Evolutionary conservation across 768 basidiomycete species (phyloP).

Genomic region (Boletus vermiculosoides): DNA sequence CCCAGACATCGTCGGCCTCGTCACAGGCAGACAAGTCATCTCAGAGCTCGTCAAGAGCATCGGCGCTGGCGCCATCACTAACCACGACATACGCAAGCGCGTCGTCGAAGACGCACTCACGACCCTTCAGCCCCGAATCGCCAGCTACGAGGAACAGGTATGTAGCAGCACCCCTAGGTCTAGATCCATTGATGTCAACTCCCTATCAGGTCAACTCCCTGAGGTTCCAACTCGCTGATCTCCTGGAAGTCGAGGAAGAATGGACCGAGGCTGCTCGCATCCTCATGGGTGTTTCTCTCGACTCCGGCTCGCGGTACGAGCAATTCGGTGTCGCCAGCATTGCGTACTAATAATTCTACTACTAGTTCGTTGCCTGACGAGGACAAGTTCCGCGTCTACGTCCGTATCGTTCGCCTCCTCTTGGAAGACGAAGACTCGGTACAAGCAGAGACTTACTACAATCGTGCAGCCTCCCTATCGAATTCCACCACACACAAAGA

Average conservation of each 20-base stretch:
- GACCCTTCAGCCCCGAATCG: constrained; percentile 72
- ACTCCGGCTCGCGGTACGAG: constrained; percentile 79
- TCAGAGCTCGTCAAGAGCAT: constrained; percentile 78
- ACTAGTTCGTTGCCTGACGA: constrained; percentile 65
- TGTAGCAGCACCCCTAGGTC: constrained; percentile 18
- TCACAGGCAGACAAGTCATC: constrained; percentile 85
- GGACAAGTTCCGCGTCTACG: constrained; percentile 87
- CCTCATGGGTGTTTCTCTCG: constrained; percentile 88
- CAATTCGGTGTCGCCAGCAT: neutral
- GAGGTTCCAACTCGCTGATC: constrained; percentile 86
- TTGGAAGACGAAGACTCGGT: constrained; percentile 97
- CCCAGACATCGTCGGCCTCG: constrained; percentile 77
- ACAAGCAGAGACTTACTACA: constrained; percentile 97
- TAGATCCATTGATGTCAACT: constrained; percentile 8
- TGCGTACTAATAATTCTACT: neutral
- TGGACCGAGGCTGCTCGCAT: constrained; percentile 93
- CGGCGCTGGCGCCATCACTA: constrained; percentile 51
- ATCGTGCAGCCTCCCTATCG: constrained; percentile 88
- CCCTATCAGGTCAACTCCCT: constrained; percentile 68
- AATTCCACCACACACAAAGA: constrained; percentile 78
- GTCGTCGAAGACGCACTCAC: constrained; percentile 75
- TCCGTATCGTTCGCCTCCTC: constrained; percentile 90
- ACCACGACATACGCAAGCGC: constrained; percentile 59
- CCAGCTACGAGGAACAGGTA: constrained; percentile 96
- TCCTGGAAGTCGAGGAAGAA: constrained; percentile 86